phyloP scores from a whole-genome alignment of 2,329 filamentous ascomycete species.

The Fusarium subtropicale region DNA sequence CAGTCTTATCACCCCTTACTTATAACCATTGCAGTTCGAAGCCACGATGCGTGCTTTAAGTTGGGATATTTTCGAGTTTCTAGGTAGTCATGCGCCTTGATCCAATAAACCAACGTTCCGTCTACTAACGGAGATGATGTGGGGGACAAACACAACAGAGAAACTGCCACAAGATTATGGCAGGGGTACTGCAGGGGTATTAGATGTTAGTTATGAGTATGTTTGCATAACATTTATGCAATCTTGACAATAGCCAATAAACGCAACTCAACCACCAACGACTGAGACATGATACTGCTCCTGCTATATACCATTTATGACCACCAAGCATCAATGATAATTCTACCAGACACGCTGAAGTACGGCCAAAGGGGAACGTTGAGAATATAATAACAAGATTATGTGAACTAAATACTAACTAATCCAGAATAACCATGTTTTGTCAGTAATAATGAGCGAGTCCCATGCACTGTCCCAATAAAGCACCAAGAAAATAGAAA shows the following conservation, averaged over 20 bases:
- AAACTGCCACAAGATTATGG: neutral
- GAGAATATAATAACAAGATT: neutral
- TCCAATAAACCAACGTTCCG: neutral
- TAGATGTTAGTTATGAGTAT: neutral
- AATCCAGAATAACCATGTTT: neutral
- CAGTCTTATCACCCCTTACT: fast-evolving
- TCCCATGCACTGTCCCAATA: neutral
- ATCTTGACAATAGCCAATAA: neutral
- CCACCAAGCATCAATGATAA: neutral
- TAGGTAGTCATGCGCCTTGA: neutral
- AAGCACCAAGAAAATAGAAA: neutral
- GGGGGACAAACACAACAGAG: no score
- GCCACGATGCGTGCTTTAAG: neutral
- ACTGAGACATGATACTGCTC: neutral
- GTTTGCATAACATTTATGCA: neutral
- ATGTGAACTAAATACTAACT: neutral
- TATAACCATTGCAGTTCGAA: neutral
- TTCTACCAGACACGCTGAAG: neutral
- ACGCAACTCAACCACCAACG: neutral
- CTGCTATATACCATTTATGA: neutral
- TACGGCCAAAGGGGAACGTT: fast-evolving
- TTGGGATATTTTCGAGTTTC: neutral
- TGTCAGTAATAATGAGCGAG: neutral
- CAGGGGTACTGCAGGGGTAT: neutral
- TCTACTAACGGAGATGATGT: neutral